Evolutionary conservation across 306 rosid species (phyloP).

Genomic region (Prunus mira): DNA sequence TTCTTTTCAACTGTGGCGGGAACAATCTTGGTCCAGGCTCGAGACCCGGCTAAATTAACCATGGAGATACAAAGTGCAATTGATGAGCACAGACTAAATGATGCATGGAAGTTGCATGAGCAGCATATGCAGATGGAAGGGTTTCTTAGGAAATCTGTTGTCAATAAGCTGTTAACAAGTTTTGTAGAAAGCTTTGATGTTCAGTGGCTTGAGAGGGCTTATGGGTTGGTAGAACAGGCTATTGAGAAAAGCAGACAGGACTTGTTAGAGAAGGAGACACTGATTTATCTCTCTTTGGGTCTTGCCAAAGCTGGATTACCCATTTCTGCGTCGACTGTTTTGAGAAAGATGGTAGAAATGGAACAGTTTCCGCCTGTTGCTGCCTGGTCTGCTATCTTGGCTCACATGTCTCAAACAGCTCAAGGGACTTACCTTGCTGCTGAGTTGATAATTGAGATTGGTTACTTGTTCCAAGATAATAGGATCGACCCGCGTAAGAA

Average conservation of each 20-base stretch:
- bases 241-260: conserved; percentile 52
- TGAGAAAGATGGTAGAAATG: conserved; percentile 66
- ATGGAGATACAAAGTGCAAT: conserved; percentile 59
- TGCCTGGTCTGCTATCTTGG: conserved; percentile 83
- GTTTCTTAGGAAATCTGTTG: conserved; percentile 70
- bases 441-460: conserved; percentile 78
- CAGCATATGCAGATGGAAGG: conserved; percentile 79
- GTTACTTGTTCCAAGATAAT: conserved; percentile 77
- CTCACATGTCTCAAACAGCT: conserved; percentile 66
- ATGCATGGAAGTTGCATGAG: conserved; percentile 73
- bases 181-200: conserved; percentile 57
- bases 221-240: conserved; percentile 62
- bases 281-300: conserved; percentile 65
- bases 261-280: conserved; percentile 63
- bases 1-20: conserved; percentile 43
- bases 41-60: conserved; percentile 60
- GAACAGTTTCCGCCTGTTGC: conserved; percentile 63
- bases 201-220: conserved; percentile 65
- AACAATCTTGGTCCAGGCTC: conserved; percentile 73
- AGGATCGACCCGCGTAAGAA: conserved; percentile 81
- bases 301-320: conserved; percentile 68
- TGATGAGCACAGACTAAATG: conserved; percentile 40
- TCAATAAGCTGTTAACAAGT: conserved; percentile 49
- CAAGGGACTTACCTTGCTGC: conserved; percentile 82
- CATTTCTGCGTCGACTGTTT: conserved; percentile 60